Evolutionary conservation across 192 early-diverging fungal species (phyloP).

Genomic region (Coemansia pectinata): DNA sequence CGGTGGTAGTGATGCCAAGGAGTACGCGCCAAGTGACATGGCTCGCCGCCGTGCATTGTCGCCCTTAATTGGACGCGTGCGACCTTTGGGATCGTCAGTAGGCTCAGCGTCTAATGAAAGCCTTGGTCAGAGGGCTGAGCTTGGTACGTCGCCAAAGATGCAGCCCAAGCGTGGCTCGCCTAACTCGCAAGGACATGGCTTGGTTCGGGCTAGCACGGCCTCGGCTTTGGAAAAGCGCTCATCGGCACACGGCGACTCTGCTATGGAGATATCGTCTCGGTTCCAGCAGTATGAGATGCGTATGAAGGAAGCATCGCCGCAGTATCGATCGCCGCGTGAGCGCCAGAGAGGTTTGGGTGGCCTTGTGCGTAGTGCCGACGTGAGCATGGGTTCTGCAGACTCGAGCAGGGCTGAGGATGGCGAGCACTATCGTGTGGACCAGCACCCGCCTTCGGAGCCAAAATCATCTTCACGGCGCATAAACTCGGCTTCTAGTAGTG

Average conservation of each 20-base stretch:
- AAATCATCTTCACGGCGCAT: conserved; percentile 8
- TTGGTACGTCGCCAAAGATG: conserved; percentile 10
- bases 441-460: conserved; percentile 11
- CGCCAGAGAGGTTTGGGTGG: conserved; percentile 15
- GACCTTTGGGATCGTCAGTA: conserved; percentile 1
- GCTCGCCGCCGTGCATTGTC: conserved; percentile 24
- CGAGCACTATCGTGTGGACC: background rate
- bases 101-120: conserved; percentile 10
- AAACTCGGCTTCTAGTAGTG: conserved; percentile 15
- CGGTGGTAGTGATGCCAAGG: background rate
- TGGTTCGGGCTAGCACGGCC: background rate
- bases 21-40: background rate
- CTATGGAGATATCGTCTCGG: conserved; percentile 29
- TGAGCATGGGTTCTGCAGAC: conserved; percentile 2
- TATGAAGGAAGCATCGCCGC: conserved; percentile 25
- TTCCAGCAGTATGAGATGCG: conserved; percentile 45
- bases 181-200: background rate
- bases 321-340: conserved; percentile 34
- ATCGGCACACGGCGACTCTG: conserved; percentile 22
- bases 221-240: conserved; percentile 15
- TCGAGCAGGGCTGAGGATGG: background rate
- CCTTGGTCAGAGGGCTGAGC: conserved; percentile 1
- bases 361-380: conserved; percentile 3
- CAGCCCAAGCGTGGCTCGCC: conserved; percentile 5
- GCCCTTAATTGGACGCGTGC: conserved; percentile 13